Base-by-base conservation (phyloP, 176 grass and related monocot species). In the Poa pratensis region DNA sequence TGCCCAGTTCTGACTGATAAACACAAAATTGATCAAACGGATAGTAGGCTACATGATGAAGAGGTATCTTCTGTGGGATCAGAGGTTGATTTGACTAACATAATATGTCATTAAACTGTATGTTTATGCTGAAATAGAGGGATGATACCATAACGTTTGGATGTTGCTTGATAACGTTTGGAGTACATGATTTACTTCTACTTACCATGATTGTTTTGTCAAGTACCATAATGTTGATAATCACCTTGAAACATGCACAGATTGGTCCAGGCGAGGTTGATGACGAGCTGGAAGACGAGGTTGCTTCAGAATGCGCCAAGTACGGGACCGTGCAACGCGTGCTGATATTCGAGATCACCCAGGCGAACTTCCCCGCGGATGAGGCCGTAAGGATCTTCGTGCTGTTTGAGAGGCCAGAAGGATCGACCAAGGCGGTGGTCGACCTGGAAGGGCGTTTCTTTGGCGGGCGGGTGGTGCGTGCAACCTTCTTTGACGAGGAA, bases 341-440 rank as follows among this genome's bases (percentile, higher is more conserved):
- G 49, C 84, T 96, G 69, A 99, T 98, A 92, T 98, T 98, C n/a
- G 93, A 98, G 80, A 98, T 98, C 76, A 98, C 96, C 16, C 89
- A 95, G 37, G 26, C 90, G 7, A 67, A 85, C 77, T 98, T 95
- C 57, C 91, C 93, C 0, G 53, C 63, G 1, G 91, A 99, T 0
- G 93, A 96, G 77, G 96, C 96, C 5, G 96, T 99, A 45, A 92
- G 96, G 84, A 99, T 99, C 66, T 99, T 99, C 53, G 86, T 91
- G 48, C 89, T 92, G 75, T 99, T 99, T 57, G 83, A 89, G 89
- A 88, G 93, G 53, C 86, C 96, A 5, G 93, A 99, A 78, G 91
- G 92, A 23, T 86, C 90, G 6, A 99, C 91, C 28, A 95, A 96
- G 75, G 93, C 91, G 2, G 24, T 99, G 86, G 61, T 96, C 9